A percentile compares a stretch with the other conserved stretches of the same genome.
Evolutionary conservation across 192 early-diverging fungal species (phyloP).

Genomic region (Diversispora epigaea): DNA sequence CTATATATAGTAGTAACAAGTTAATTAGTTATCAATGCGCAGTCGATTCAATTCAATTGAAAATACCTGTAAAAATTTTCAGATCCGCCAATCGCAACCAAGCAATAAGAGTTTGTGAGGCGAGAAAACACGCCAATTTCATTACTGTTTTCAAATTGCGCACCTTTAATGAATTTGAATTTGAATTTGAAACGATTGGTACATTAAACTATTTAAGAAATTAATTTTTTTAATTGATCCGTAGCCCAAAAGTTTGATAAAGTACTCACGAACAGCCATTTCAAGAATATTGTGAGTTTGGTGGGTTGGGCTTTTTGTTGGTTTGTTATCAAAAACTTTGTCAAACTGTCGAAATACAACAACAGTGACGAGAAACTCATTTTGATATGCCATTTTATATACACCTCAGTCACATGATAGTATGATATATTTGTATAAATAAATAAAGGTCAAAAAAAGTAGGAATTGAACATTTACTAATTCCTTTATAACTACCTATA

Average conservation of each 20-base stretch:
- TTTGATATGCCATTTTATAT: no score
- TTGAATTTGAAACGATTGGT: not conserved
- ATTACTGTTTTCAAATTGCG: constrained; percentile 99
- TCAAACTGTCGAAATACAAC: no score
- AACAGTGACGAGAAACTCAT: no score
- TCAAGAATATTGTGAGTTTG: not conserved
- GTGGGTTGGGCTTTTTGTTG: no score
- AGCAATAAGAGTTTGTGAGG: constrained; percentile 97
- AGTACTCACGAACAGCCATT: constrained; percentile 29
- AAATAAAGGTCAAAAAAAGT: no score
- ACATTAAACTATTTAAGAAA: not conserved
- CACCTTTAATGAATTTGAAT: constrained; percentile 49
- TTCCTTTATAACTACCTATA: no score
- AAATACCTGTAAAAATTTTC: constrained; percentile 98
- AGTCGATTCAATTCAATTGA: not conserved
- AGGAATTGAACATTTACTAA: no score
- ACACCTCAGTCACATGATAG: no score
- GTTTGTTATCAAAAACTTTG: no score
- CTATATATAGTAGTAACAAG: constrained; percentile 40
- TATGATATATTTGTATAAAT: no score
- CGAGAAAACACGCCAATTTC: constrained; percentile 98
- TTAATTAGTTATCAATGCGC: not conserved
- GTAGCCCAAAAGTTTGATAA: not conserved
- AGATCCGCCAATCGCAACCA: constrained; percentile 95
- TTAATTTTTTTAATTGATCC: not conserved